phyloP scores from a whole-genome alignment of 768 basidiomycete species.

The Floccularia luteovirens region DNA sequence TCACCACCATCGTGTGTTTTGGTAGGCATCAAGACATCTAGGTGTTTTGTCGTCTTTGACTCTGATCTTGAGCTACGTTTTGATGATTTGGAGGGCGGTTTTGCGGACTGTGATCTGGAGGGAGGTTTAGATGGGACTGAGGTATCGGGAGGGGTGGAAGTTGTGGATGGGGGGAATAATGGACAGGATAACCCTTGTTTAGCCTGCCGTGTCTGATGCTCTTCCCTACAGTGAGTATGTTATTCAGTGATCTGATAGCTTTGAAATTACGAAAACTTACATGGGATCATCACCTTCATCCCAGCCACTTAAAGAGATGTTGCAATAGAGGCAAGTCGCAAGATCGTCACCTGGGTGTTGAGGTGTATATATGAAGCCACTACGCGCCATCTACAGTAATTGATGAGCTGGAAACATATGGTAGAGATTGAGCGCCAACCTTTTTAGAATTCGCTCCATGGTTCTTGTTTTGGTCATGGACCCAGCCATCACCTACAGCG shows the following conservation, averaged over 20 bases:
- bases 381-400: slow-evolving; percentile 67
- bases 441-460: slow-evolving; percentile 70
- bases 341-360: slow-evolving; percentile 65
- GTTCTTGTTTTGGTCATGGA: slow-evolving; percentile 51
- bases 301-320: slow-evolving; percentile 78
- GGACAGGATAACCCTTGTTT: slow-evolving; percentile 36
- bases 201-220: slow-evolving; percentile 62
- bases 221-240: slow-evolving; percentile 38
- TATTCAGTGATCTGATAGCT: background rate
- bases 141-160: slow-evolving; percentile 7
- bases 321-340: slow-evolving; percentile 82
- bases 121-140: slow-evolving; percentile 12
- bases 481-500: slow-evolving; percentile 47
- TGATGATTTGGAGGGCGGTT: slow-evolving; percentile 19
- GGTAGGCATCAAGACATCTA: slow-evolving; percentile 27
- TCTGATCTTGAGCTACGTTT: slow-evolving; percentile 20
- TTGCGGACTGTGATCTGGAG: slow-evolving; percentile 17
- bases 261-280: slow-evolving; percentile 37
- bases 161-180: slow-evolving; percentile 24
- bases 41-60: slow-evolving; percentile 21
- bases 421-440: slow-evolving; percentile 24
- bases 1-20: slow-evolving; percentile 34
- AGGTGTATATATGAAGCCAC: slow-evolving; percentile 82
- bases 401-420: background rate
- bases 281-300: slow-evolving; percentile 79